A percentile compares a stretch with the other conserved stretches of the same genome.
Evolutionary conservation across 768 basidiomycete genomes (phyloP).

Genomic region (Phylloporus sp.): DNA sequence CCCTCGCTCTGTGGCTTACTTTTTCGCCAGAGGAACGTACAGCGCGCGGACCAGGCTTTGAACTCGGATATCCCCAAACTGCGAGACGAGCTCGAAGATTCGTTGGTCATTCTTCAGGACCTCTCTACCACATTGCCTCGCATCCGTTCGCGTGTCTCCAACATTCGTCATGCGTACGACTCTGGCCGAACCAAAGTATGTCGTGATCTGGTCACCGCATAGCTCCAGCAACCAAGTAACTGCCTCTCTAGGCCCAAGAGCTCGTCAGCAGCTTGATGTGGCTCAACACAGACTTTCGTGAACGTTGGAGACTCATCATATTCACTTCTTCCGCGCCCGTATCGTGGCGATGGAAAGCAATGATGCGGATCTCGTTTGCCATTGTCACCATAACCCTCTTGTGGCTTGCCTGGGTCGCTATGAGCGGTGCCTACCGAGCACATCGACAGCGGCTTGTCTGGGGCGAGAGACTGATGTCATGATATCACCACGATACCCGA

Average conservation of each 20-base stretch:
- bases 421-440: slow-evolving; percentile 65
- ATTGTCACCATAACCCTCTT: slow-evolving; percentile 53
- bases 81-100: slow-evolving; percentile 54
- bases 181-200: slow-evolving; percentile 63
- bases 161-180: slow-evolving; percentile 64
- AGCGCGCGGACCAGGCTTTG: slow-evolving; percentile 55
- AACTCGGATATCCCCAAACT: slow-evolving; percentile 59
- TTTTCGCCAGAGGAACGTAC: slow-evolving; percentile 45
- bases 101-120: slow-evolving; percentile 50
- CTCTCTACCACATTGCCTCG: slow-evolving; percentile 57
- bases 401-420: slow-evolving; percentile 55
- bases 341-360: slow-evolving; percentile 61
- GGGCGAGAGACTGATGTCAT: slow-evolving; percentile 77
- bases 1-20: neutral
- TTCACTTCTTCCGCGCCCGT: slow-evolving; percentile 72
- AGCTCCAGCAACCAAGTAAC: neutral
- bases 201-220: neutral
- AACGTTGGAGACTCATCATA: slow-evolving; percentile 68
- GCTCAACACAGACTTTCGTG: slow-evolving; percentile 75
- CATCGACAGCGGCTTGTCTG: slow-evolving; percentile 72
- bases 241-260: slow-evolving; percentile 46
- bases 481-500: slow-evolving; percentile 7
- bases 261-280: slow-evolving; percentile 64
- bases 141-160: slow-evolving; percentile 54
- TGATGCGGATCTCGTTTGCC: slow-evolving; percentile 58